phyloP scores from a whole-genome alignment of 2,329 filamentous ascomycete species.

The Gaeumannomyces sp. region DNA sequence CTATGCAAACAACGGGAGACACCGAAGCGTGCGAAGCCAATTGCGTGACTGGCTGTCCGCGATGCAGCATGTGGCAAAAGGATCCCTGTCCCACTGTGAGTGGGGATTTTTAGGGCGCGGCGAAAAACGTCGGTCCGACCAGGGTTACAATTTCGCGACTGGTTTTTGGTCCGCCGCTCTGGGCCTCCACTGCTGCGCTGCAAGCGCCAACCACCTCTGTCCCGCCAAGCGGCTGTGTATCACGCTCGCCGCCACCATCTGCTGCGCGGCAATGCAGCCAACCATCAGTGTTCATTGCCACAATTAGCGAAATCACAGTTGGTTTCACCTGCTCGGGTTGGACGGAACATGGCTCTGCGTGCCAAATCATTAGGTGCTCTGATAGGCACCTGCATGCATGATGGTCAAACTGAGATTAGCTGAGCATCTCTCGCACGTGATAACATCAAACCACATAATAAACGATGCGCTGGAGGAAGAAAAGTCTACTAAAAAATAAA shows the following conservation, averaged over 20 bases:
- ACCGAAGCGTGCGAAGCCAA: not conserved
- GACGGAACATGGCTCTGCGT: too few relatives aligned
- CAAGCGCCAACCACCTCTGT: not conserved
- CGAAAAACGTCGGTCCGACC: too few relatives aligned
- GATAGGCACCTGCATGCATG: too few relatives aligned
- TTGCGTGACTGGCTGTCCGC: not conserved
- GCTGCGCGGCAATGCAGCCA: not conserved
- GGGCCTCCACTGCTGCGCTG: too few relatives aligned
- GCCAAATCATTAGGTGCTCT: too few relatives aligned
- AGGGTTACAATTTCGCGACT: too few relatives aligned
- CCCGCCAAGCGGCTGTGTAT: not conserved
- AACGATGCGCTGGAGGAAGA: not conserved
- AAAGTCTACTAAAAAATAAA: not conserved
- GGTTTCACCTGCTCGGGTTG: not conserved
- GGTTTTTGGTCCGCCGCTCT: too few relatives aligned
- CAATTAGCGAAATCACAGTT: not conserved
- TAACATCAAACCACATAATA: too few relatives aligned
- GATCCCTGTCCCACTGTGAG: too few relatives aligned
- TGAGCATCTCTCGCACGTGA: too few relatives aligned
- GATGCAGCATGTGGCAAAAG: not conserved
- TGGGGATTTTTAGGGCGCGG: too few relatives aligned
- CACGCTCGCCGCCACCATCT: not conserved
- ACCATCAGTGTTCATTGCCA: not conserved
- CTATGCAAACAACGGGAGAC: not conserved
- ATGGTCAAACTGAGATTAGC: too few relatives aligned